phyloP scores from a whole-genome alignment of 2,329 filamentous ascomycete species.

The Botrytis galanthina region DNA sequence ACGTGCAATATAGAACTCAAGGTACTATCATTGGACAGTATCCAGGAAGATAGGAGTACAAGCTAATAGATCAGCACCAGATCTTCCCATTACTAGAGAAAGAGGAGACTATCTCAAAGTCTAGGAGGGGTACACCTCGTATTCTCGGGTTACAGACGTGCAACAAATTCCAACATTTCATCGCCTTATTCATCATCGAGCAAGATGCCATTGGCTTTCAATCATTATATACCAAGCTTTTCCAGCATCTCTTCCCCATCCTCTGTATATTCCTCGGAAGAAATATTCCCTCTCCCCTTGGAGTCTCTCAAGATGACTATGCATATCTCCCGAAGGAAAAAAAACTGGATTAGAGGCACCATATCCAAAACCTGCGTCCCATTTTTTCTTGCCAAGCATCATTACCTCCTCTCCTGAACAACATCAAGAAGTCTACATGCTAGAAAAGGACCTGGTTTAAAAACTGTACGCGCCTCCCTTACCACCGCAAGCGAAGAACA shows the following conservation, averaged over 20 bases:
- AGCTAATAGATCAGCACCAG: neutral
- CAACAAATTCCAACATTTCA: neutral
- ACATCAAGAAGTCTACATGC: no score
- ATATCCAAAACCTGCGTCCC: neutral
- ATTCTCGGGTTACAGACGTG: neutral
- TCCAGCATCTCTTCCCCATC: neutral
- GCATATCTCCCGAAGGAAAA: neutral
- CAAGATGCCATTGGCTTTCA: neutral
- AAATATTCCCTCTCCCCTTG: neutral
- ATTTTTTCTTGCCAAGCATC: no score
- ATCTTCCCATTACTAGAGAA: neutral
- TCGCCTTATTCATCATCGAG: neutral
- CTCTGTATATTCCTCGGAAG: no score
- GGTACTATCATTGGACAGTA: neutral
- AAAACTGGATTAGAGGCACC: accelerated
- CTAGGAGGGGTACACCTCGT: neutral
- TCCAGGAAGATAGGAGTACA: neutral
- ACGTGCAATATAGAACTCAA: neutral
- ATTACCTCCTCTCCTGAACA: no score
- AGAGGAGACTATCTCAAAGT: neutral
- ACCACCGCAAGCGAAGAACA: neutral
- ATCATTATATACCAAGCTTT: neutral
- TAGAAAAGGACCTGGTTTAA: neutral
- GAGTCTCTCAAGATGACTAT: neutral
- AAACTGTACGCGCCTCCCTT: no score